These are phyloP conservation scores for Candida boleticola DNA, from an alignment of 805 yeast species.

Conservation along the genomic window DNA sequence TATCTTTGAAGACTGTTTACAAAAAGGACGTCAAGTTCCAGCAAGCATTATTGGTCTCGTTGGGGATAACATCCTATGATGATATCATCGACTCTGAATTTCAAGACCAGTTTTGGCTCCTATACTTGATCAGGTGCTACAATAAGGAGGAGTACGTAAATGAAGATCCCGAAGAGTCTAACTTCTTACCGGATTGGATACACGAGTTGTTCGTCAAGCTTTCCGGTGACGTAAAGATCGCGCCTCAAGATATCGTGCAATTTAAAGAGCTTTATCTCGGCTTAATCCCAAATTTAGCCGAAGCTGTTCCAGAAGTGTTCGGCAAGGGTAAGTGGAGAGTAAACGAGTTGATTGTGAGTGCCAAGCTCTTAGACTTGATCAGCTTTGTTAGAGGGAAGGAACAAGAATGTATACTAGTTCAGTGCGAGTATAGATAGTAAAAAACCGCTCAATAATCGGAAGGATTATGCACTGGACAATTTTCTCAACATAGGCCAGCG, in stretches of 20 bases:
- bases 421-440: conserved; percentile 7
- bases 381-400: conserved; percentile 47
- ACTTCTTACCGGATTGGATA: conserved; percentile 53
- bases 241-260: conserved; percentile 54
- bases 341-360: conserved; percentile 48
- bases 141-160: conserved; percentile 38
- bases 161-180: conserved; percentile 25
- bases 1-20: conserved; percentile 57
- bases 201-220: conserved; percentile 35
- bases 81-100: conserved; percentile 48
- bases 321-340: conserved; percentile 49
- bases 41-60: conserved; percentile 51
- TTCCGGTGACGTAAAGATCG: conserved; percentile 35
- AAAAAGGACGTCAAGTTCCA: conserved; percentile 54
- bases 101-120: conserved; percentile 55
- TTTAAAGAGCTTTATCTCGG: conserved; percentile 52
- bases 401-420: conserved; percentile 42
- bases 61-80: conserved; percentile 57
- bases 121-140: conserved; percentile 62
- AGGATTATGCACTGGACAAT: too few species aligned
- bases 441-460: too few species aligned
- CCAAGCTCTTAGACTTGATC: conserved; percentile 49
- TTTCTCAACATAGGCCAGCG: too few species aligned
- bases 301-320: conserved; percentile 57
- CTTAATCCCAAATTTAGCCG: conserved; percentile 47